Percentiles rank a stretch among this genome's conserved stretches.
These are phyloP conservation scores for Ceratocystis smalleyi DNA, from an alignment of 2,329 filamentous ascomycete species.

Conservation along the genomic window DNA sequence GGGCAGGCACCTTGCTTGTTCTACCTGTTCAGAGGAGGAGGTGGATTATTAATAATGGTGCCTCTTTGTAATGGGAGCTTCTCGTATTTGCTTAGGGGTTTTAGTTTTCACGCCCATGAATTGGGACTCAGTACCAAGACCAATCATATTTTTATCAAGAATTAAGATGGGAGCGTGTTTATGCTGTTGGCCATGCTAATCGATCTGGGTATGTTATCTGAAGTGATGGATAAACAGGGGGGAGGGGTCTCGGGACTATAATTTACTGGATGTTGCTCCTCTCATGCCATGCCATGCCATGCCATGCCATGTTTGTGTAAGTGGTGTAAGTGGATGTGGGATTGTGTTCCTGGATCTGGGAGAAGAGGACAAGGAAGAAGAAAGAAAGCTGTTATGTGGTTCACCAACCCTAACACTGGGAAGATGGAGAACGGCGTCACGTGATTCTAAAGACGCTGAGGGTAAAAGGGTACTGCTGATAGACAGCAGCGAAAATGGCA, in stretches of 20 bases:
- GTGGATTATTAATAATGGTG: background rate
- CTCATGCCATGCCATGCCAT: background rate
- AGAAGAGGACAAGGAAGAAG: background rate
- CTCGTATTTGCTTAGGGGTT: background rate
- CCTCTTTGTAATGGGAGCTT: background rate
- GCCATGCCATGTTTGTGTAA: background rate
- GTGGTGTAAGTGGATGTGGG: background rate
- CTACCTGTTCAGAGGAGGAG: background rate
- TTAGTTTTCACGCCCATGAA: background rate
- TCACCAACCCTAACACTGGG: too few species aligned
- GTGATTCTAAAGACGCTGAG: too few species aligned
- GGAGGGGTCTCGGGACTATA: too few species aligned
- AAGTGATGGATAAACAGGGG: too few species aligned
- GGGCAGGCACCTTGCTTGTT: too few species aligned
- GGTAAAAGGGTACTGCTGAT: too few species aligned
- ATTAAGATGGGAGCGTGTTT: background rate
- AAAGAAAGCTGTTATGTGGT: too few species aligned
- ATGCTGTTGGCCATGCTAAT: background rate
- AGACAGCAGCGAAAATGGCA: too few species aligned
- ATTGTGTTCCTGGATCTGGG: background rate
- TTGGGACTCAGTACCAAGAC: constrained; percentile 15
- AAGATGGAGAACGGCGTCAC: too few species aligned
- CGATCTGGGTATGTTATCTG: too few species aligned
- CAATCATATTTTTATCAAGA: background rate
- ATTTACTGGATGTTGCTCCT: too few species aligned